Base-by-base conservation (phyloP, 208 protist species). In the Crithidia sp. region DNA sequence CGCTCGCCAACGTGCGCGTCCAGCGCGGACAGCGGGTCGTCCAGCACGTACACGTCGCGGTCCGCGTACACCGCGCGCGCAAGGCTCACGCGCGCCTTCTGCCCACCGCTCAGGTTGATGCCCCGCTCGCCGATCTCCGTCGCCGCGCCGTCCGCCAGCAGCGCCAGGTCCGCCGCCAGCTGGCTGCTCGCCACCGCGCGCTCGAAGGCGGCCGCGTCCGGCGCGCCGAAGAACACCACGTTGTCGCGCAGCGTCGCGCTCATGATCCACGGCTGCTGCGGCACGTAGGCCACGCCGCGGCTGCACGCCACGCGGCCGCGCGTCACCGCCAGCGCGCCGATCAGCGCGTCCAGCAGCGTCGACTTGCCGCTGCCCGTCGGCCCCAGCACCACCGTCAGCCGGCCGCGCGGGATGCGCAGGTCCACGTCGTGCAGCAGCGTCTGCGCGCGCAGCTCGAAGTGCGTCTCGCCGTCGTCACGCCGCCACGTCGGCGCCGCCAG, bases 1-100 rank as follows among this genome's bases (percentile, higher is more conserved):
- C 72, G 77, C 57, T 84, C 73, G 56, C 79, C 86, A 5, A 98
- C 91, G 41, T 94, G 82, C 40, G 85, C 87, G 81, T 98, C 97
- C 19, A 99, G 92, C n/a, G 96, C 93, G 16, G 82, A 87, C 40
- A 99, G 89, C 56, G 92, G 89, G 71, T 98, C 94, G 73, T 99
- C 97, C 16, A 98, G 68, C 43, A 98, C 56, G 76, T 93, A 93
- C 64, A 96, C 68, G 58, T 96, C 92, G 39, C 74, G 67, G 77
- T 93, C 79, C 16, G 85, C 76, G 79, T 96, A 97, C 67, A 95
- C 76, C 16, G 91, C 89, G 40, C 94, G 82, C 43, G 94, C 91
- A 13, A 97, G 81, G 58, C 63, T 79, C 39, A 97, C 78, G 19
- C 93, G 83, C 57, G 81, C 81, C 73, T 91, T 89, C 77, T 97